Conservation (phyloP, 169 alveolate genomes). For the Perkinsus marinus region DNA sequence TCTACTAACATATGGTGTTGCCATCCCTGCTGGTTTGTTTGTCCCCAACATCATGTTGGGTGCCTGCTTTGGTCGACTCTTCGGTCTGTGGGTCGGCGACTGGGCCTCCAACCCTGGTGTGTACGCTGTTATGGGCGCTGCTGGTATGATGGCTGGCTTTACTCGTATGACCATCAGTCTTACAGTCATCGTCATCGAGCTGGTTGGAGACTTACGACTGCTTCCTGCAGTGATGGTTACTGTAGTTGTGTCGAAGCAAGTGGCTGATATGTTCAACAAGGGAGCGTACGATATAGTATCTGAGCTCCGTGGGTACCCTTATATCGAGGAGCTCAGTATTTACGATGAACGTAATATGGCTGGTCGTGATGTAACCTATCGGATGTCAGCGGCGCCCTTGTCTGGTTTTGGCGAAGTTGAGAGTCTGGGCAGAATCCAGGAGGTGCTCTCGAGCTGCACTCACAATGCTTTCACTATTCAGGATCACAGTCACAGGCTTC, state of each 20-base stretch:
- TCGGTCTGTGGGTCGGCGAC: neutral
- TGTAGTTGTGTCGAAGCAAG: neutral
- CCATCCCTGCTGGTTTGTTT: neutral
- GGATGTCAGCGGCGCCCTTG: neutral
- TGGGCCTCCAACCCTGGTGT: neutral
- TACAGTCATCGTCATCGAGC: neutral
- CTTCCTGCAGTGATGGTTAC: neutral
- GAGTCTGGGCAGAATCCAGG: neutral
- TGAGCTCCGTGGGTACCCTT: neutral
- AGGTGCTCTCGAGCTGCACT: neutral
- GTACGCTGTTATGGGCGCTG: neutral
- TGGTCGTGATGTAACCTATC: neutral
- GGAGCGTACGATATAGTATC: neutral
- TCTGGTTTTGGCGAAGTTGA: neutral
- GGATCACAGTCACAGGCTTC: neutral
- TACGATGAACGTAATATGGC: neutral
- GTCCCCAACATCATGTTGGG: neutral
- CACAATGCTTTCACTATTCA: neutral
- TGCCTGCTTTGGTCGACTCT: neutral
- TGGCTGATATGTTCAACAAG: neutral
- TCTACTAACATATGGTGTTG: neutral
- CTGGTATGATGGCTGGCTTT: neutral
- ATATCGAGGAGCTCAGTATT: neutral
- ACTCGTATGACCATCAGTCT: neutral
- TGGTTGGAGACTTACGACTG: neutral